Conservation (phyloP, 352 stramenopile genomes). For the Globisporangium sylvaticum region DNA sequence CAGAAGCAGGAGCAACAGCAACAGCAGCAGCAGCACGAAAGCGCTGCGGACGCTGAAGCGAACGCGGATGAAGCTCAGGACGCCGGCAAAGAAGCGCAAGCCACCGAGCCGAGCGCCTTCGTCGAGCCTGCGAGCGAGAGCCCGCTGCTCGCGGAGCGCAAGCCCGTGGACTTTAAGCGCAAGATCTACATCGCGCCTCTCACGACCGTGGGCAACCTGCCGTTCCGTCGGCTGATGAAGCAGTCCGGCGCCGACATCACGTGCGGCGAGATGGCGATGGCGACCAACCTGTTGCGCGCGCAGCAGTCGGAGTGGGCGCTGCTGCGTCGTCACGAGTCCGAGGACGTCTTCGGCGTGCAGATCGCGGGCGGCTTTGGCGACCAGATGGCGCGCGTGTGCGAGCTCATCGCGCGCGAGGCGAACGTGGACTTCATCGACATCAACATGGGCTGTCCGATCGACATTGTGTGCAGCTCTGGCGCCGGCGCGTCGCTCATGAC, state of each 20-base stretch:
- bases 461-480: slow-evolving; percentile 88
- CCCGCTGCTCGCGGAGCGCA: slow-evolving; percentile 63
- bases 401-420: slow-evolving; percentile 92
- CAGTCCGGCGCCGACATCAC: slow-evolving; percentile 98
- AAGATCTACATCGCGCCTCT: slow-evolving; percentile 99
- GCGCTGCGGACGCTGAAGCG: background rate
- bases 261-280: slow-evolving; percentile 97
- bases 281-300: slow-evolving; percentile 93
- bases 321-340: slow-evolving; percentile 92
- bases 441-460: slow-evolving; percentile 99
- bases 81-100: background rate
- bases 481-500: slow-evolving; percentile 95
- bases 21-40: background rate
- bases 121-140: slow-evolving; percentile 40
- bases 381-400: slow-evolving; percentile 90
- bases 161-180: slow-evolving; percentile 94
- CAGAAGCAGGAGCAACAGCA: slow-evolving; percentile 23
- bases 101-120: slow-evolving; percentile 4
- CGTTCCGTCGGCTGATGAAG: slow-evolving; percentile 97
- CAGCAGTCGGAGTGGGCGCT: slow-evolving; percentile 97
- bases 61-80: slow-evolving; percentile 1
- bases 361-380: slow-evolving; percentile 91
- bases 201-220: slow-evolving; percentile 99
- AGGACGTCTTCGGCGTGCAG: slow-evolving; percentile 99
- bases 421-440: slow-evolving; percentile 98